Base-by-base conservation (phyloP, 73 alveolate species). In the Paramecium sonneborni region DNA sequence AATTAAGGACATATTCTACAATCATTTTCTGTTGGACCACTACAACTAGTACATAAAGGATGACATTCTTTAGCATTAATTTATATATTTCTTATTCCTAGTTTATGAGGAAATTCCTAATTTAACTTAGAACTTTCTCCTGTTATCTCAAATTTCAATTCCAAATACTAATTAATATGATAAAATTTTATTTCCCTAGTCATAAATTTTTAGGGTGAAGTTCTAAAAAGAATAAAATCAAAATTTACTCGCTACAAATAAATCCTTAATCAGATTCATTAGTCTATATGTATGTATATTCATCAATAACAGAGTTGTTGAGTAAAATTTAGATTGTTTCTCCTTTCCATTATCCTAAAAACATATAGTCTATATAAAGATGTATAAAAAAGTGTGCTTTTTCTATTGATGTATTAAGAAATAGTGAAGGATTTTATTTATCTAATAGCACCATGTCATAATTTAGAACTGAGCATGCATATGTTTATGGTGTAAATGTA, bases 11-110 rank as follows among this genome's bases (percentile, higher is more conserved):
- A 72, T 72, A 26, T 14, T 72, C 86, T 72, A 72, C 86, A 72
- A 72, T 72, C 86, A 15, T 20, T 35, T 72, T 82, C 79, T 6
- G 82, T 41, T 30, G 92, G 92, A 5, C 92, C 92, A 82, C 76
- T 82, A n/a, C 92, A 82, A 44, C 82, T 39, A 3, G 55, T 14
- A 20, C 92, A 82, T 46, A 0, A 41, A 5, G 44, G 39, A 43
- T 82, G 92, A 44, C 92, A 82, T 82, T 82, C 79, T 6, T 15
- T 0, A 14, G 55, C 34, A 82, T 44, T 30, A 11, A 82, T 5
- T 44, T 82, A 37, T 41, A 82, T 46, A 46, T 82, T 82, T 26
- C 92, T 11, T 5, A 82, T 14, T 14, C 92, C 92, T 43, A 72
- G 35, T 72, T n/a, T 9, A 34, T 30, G 86, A 15, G 34, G 38